Evolutionary conservation across 768 basidiomycete species (phyloP), one percentile per base, ranked within the genome.

Genomic region (Artomyces pyxidatus): DNA sequence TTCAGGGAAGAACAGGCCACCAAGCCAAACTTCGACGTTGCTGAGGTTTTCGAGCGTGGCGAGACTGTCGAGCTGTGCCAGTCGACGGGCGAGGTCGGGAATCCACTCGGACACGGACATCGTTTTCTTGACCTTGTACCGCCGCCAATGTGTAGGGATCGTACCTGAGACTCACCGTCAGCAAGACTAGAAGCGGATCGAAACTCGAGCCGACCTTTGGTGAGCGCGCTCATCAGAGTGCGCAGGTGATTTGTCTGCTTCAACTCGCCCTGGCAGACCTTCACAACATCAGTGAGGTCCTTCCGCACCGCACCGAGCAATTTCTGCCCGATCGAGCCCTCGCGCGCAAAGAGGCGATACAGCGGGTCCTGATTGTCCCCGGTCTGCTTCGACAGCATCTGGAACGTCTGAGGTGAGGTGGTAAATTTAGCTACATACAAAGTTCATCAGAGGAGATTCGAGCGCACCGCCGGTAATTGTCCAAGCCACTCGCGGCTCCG

Each of bases 221-320:
- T 93, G 50, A 95, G 69, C 29, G 83, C 76, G 56, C 88, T 88
- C 82, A 98, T 87, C 23, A 99, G 71, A 4, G 80, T 81, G n/a
- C 96, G 83, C 25, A 95, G 71, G 60, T 96, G 90, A 62, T 99
- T 99, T 1, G 95, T 98, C 66, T 96, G 94, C 72, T 96, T 96
- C 45, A 91, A 69, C 54, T 78, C 78, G 44, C 93, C 94, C 58
- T 81, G 75, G 65, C 90, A 93, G 37, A 96, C 88, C 60, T 83
- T 80, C 50, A 85, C 76, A 26, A 97, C 80, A 57, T 91, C 83
- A 11, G 70, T 67, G 16, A 99, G 78, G 63, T 98, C 96, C 63
- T 72, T 80, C 43, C 82, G 77, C 45, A 98, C 87, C 49, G 81
- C 80, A 10, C 69, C 69, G n/a, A 98, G 74, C 8, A 99, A 75